Evolutionary conservation across 441 rosid species (phyloP), one percentile per base, ranked within the genome.

Genomic region (Croton laevigatus): DNA sequence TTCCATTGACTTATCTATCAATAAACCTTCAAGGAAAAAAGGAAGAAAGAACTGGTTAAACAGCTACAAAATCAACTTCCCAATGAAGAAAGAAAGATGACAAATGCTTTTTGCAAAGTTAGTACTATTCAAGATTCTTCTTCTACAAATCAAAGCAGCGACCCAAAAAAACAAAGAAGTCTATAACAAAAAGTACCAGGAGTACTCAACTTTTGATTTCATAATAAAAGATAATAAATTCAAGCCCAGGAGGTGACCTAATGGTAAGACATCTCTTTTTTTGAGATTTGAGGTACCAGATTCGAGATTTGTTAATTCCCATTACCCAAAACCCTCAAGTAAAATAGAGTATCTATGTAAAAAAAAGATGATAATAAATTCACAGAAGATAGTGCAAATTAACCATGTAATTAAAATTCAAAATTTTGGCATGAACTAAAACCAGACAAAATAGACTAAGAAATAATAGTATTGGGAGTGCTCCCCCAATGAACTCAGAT

Each of bases 1-100:
- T 46, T 84, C 78, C 97, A 94, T 94, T 54, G 97, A 83, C 16
- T 69, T 82, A 62, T 88, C 91, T 84, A 51, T 91, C 96, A 68
- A 91, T 83, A 76, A 91, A 88, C 97, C 97, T 91, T 74, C 66
- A 60, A 71, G 45, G 22, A 76, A 59, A n/a, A 49, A 53, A 59
- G 54, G 76, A 69, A 40, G 8, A 66, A 23, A 73, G 61, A 59
- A 44, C 62, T 61, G 3, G 46, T 60, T 64, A 69, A n/a, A 62
- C 44, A 8, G 44, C 49, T 17, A 48, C 54, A 32, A 1, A 54
- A 27, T 52, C 23, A 40, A 44, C 69, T 52, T 73, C 37, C 6
- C n/a, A 12, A 53, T n/a, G 6, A 73, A 55, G 34, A 59, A 59
- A 42, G n/a, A 19, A 16, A 46, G 32, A 53, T 37, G 52, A 58